Base-by-base conservation (phyloP, 176 grass and related monocot genomes). In the Panicum miliaceum region DNA sequence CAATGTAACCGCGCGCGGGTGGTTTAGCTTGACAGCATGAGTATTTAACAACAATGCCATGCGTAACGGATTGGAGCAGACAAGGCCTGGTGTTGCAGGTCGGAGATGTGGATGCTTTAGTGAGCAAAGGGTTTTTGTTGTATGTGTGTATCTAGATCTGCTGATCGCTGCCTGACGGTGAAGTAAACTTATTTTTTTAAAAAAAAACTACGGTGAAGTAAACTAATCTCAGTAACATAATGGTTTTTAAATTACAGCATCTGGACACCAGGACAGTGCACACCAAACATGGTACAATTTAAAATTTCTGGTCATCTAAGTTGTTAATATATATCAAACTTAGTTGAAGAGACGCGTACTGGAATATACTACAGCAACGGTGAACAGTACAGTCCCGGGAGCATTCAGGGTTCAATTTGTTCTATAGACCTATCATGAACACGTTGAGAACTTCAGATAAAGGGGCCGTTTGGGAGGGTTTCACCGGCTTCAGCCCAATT, bases 31-130 rank as follows among this genome's bases (percentile, higher is more conserved):
- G 64, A 26, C 32, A 7, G 35, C 34, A 57, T n/a, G n/a, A n/a
- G n/a, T n/a, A n/a, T n/a, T n/a, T n/a, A n/a, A n/a, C n/a, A n/a
- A 80, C 35, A 80, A 54, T 54, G 34, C 34, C 10, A 8, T 73
- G 22, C 13, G 58, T 52, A 72, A 64, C 56, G 68, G 68, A 65
- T 42, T 64, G 67, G 32, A 74, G 35, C 77, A 73, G 56, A 74
- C 84, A 74, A 12, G 46, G 18, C 58, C 12, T 68, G 35, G 58
- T 80, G 84, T 38, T 32, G 12, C 57, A 86, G 77, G 68, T 65
- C 68, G 34, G 4, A 32, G 16, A 80, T 80, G 56, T 86, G 45
- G 57, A 86, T 81, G 45, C 77, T 73, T 78, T 72, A 12, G 16
- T 86, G 76, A 80, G 61, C 42, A 59, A 60, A 51, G 46, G 15